A percentile compares a stretch with the other conserved stretches of the same genome.
Conservation (phyloP, 495 filamentous ascomycete genomes). For the Penicillium alfredii region DNA sequence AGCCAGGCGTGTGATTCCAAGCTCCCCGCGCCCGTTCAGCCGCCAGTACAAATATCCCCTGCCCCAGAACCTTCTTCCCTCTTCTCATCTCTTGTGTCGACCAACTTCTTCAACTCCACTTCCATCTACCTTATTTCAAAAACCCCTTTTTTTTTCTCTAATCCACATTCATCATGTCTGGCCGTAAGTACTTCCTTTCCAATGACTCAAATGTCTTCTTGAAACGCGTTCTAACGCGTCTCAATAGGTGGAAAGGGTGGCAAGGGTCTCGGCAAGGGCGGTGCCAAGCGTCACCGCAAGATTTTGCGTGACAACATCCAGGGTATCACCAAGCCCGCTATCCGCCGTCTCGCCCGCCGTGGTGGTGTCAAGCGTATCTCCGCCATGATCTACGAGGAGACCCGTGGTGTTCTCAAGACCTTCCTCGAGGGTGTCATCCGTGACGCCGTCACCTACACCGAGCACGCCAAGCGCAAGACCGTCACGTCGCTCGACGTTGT, state of each 20-base stretch:
- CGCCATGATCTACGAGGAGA: constrained; percentile 97
- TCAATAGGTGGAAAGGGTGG: constrained; percentile 85
- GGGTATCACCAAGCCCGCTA: constrained; percentile 99
- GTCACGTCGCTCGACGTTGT: constrained; percentile 97
- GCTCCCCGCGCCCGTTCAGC: constrained; percentile 23
- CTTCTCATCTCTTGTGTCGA: constrained; percentile 37
- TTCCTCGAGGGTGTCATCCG: constrained; percentile 99
- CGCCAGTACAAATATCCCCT: constrained; percentile 45
- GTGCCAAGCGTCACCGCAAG: constrained; percentile 88
- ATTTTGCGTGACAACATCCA: constrained; percentile 98
- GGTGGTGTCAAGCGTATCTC: constrained; percentile 99
- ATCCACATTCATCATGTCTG: constrained; percentile 55
- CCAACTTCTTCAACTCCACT: constrained; percentile 35
- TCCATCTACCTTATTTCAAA: constrained; percentile 26
- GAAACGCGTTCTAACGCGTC: constrained; percentile 39
- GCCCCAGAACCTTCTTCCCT: constrained; percentile 23
- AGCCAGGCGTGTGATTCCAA: constrained; percentile 38
- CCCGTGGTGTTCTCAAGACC: constrained; percentile 99
- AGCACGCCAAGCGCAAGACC: constrained; percentile 98
- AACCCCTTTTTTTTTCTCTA: constrained; percentile 22
- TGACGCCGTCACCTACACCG: constrained; percentile 98
- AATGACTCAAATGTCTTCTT: constrained; percentile 1
- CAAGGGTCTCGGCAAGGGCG: constrained; percentile 98
- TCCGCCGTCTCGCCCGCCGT: constrained; percentile 99
- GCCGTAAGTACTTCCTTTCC: constrained; percentile 50